A percentile compares a stretch with the other conserved stretches of the same genome.
Evolutionary conservation across 257 asterid genomes (phyloP).

Genomic region (Voacanga thouarsii): DNA sequence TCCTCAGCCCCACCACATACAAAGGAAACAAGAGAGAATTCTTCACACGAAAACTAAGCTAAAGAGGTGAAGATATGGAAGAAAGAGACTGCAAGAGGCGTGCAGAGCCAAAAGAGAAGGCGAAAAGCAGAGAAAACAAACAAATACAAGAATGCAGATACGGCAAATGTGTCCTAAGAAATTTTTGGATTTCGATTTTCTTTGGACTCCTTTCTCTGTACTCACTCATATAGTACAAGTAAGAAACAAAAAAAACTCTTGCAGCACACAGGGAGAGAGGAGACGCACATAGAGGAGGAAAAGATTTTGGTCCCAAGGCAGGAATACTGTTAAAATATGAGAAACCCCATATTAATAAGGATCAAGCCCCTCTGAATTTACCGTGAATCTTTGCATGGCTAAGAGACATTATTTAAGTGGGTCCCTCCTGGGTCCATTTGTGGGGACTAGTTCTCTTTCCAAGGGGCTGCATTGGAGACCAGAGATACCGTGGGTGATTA

Average conservation of each 20-base stretch:
- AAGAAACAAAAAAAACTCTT: too few species aligned
- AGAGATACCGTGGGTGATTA: too few species aligned
- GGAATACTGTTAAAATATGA: background rate
- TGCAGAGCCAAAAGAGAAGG: conserved; percentile 18
- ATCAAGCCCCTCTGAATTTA: background rate
- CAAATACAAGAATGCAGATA: conserved; percentile 9
- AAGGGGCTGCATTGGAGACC: background rate
- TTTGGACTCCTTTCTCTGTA: background rate
- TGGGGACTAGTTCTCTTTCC: background rate
- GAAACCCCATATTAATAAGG: background rate
- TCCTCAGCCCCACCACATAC: background rate
- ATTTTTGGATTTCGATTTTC: background rate
- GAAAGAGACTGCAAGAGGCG: background rate
- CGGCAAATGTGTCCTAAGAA: background rate
- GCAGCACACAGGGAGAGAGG: too few species aligned
- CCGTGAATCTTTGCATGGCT: background rate
- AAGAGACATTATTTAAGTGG: background rate
- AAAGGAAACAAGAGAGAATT: background rate
- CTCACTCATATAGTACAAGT: too few species aligned
- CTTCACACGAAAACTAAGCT: background rate
- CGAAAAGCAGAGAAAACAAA: background rate
- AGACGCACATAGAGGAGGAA: too few species aligned
- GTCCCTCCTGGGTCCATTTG: background rate
- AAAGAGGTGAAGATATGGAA: conserved; percentile 4
- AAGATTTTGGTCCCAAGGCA: too few species aligned